Percentiles rank a stretch among this genome's conserved stretches.
These are phyloP conservation scores for Ogataea siamensis DNA, from an alignment of 805 yeast genomes.

Conservation along the genomic window DNA sequence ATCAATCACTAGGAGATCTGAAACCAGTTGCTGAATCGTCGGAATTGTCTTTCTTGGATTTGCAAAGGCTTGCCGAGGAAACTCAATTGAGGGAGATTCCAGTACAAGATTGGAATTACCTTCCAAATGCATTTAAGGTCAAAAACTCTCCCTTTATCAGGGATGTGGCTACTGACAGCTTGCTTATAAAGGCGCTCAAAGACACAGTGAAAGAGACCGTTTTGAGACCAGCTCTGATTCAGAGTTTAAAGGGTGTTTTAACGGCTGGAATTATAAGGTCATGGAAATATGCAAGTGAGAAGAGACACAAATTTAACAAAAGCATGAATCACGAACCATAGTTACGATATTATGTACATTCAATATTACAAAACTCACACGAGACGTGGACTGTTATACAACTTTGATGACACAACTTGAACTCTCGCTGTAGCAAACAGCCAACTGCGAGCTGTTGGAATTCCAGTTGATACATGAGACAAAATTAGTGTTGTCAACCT, in stretches of 20 bases:
- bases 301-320: slow-evolving; percentile 40
- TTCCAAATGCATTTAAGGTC: slow-evolving; percentile 25
- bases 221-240: slow-evolving; percentile 65
- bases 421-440: slow-evolving; percentile 28
- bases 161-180: slow-evolving; percentile 42
- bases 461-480: slow-evolving; percentile 29
- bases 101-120: slow-evolving; percentile 34
- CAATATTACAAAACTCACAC: slow-evolving; percentile 8
- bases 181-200: slow-evolving; percentile 35
- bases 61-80: slow-evolving; percentile 19
- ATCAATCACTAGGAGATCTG: slow-evolving; percentile 5
- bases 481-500: slow-evolving; percentile 13
- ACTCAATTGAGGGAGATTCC: slow-evolving; percentile 27
- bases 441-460: slow-evolving; percentile 22
- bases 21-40: slow-evolving; percentile 17
- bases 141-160: slow-evolving; percentile 36
- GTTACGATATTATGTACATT: slow-evolving; percentile 11
- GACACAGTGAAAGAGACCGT: slow-evolving; percentile 55
- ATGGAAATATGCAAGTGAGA: slow-evolving; percentile 72
- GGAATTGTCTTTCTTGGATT: slow-evolving; percentile 27
- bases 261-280: slow-evolving; percentile 83
- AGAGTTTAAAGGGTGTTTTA: slow-evolving; percentile 76
- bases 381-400: slow-evolving; percentile 8
- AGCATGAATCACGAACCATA: slow-evolving; percentile 7
- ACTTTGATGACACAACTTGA: slow-evolving; percentile 28